phyloP scores from a whole-genome alignment of 2,329 filamentous ascomycete species.

The Corniculantispora saksenae region DNA sequence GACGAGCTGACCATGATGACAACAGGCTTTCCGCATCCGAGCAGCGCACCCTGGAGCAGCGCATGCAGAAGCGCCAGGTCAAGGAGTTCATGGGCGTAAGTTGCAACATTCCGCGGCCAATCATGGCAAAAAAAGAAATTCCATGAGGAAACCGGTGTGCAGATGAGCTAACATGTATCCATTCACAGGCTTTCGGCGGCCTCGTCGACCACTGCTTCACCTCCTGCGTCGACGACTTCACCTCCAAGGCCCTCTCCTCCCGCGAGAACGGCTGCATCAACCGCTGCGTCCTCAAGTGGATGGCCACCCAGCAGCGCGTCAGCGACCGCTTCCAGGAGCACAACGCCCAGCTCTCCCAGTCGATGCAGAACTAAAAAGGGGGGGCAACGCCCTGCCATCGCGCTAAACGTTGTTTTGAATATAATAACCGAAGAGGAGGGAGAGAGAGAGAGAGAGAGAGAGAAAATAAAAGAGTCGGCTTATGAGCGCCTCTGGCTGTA shows the following conservation, averaged over 20 bases:
- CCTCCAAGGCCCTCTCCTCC: constrained; percentile 86
- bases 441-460: no score
- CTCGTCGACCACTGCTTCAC: constrained; percentile 86
- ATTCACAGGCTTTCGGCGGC: constrained; percentile 36
- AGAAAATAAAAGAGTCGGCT: constrained; percentile 14
- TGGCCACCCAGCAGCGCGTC: constrained; percentile 87
- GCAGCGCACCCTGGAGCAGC: constrained; percentile 88
- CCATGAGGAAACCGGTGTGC: no score
- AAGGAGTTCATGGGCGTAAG: constrained; percentile 97
- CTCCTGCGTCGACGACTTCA: constrained; percentile 97
- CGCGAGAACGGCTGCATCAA: constrained; percentile 90
- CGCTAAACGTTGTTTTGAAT: not conserved
- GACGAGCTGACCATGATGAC: not conserved
- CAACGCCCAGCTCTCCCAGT: constrained; percentile 60
- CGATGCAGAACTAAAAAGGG: constrained; percentile 46
- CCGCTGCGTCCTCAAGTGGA: constrained; percentile 93
- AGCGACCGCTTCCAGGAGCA: constrained; percentile 84
- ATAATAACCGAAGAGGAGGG: no score
- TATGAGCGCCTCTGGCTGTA: not conserved
- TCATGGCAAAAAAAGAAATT: no score
- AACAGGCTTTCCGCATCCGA: constrained; percentile 70
- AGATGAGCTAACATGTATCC: not conserved
- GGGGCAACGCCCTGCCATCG: no score
- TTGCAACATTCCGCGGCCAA: constrained; percentile 28
- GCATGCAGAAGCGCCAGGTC: constrained; percentile 97